Base-by-base conservation (phyloP, 2,329 filamentous ascomycete species). In the Graphiopsis chlorocephala region DNA sequence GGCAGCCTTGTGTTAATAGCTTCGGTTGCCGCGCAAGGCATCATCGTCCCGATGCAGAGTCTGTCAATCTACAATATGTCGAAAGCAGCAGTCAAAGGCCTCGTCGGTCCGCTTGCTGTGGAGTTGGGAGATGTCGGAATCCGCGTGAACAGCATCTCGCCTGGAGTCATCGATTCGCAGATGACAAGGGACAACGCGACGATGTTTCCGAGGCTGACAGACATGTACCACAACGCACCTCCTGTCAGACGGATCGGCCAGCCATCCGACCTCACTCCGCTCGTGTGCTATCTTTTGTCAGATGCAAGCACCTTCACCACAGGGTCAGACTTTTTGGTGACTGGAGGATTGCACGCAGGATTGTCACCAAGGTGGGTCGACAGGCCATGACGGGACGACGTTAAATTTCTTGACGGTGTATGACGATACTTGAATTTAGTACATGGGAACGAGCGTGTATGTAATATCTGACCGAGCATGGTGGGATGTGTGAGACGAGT, bases 1-100 rank as follows among this genome's bases (percentile, higher is more conserved):
- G 76, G 75, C 57, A 71, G 69, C 28, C 74, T 78, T 56, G 72
- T 78, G 35, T 72, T 78, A 65, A 73, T 78, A 56, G 75, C 74
- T 38, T 74, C 72, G 35, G 72, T 77, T 53, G 73, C 76, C 17
- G 73, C 75, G 8, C 72, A 78, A 55, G 61, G 61, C 26, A 68
- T 75, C 64, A 73, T 72, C 45, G 69, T 72, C 11, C 71, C 70
- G 0, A 73, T 70, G 17, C 74, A 76, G 61, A 70, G 71, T 10
- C 76, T 77, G 65, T 67, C 69, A 8, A 71, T 70, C 64, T 78
- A 76, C 71, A 72, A 70, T 45, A 73, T 75, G 48, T 75, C 72
- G 48, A 74, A 73, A 53, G 68, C 69, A 12, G 73, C 70, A 26
- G 67, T 74, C 12, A 66, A 66, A 35, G 70, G 70, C 3, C 65